Evolutionary conservation across 2,329 filamentous ascomycete genomes (phyloP).

Genomic region (Cladosporium sphaerospermum): DNA sequence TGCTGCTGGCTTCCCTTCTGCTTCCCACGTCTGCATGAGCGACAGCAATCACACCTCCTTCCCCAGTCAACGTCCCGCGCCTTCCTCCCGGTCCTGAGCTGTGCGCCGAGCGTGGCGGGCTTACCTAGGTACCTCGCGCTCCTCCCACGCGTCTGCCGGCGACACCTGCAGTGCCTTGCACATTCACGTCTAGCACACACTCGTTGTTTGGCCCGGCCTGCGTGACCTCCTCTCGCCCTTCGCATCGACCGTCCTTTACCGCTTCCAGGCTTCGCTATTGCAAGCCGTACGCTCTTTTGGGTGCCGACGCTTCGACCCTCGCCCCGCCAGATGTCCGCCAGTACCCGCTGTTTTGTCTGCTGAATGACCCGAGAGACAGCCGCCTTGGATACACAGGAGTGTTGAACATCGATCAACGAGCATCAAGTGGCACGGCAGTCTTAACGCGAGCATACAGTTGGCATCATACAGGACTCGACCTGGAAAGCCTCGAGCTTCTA

Average conservation of each 20-base stretch:
- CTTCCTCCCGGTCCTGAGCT: background rate
- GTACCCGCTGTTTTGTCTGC: background rate
- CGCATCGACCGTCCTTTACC: background rate
- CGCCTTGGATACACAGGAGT: constrained; percentile 1
- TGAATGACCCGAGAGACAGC: background rate
- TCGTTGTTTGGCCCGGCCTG: background rate
- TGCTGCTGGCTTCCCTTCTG: too few species aligned
- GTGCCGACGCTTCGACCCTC: too few species aligned
- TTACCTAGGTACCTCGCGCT: too few species aligned
- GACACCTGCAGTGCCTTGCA: background rate
- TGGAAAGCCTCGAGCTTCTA: background rate
- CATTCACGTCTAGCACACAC: background rate
- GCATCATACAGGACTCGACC: background rate
- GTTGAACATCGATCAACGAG: background rate
- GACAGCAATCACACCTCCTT: too few species aligned
- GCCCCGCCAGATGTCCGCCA: too few species aligned
- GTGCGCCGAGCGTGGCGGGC: background rate
- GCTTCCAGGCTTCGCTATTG: background rate
- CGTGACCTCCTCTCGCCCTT: background rate
- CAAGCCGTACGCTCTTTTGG: constrained; percentile 4
- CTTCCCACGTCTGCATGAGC: too few species aligned
- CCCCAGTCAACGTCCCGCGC: background rate
- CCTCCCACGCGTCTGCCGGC: background rate
- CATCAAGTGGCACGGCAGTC: background rate
- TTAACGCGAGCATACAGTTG: background rate